These are phyloP conservation scores for Blastobotrys malaysiensis DNA, from an alignment of 1,139 yeast genomes.

Conservation along the genomic window DNA sequence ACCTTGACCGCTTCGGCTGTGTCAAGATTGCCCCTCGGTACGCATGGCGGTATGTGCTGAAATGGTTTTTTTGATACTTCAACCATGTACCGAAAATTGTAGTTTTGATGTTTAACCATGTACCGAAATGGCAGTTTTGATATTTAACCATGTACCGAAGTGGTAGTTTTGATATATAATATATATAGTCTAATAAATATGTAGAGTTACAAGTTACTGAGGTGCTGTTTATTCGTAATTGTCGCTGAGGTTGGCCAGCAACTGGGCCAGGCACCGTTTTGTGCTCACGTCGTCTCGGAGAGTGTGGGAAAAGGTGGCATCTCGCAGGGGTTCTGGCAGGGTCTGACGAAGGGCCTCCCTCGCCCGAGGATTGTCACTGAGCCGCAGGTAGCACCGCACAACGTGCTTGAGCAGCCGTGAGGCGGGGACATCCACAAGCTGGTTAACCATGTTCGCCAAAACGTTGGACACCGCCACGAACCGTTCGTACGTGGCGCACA, in stretches of 20 bases:
- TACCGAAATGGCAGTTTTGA: too few species aligned
- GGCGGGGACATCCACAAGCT: conserved; percentile 61
- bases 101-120: too few species aligned
- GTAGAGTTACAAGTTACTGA: neutral
- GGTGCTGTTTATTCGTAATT: conserved; percentile 26
- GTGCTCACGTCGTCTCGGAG: conserved; percentile 86
- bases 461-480: conserved; percentile 93
- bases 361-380: conserved; percentile 87
- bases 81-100: too few species aligned
- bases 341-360: conserved; percentile 79
- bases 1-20: too few species aligned
- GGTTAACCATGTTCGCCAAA: conserved; percentile 82
- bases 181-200: neutral
- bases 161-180: too few species aligned
- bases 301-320: conserved; percentile 79
- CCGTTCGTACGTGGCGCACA: conserved; percentile 92
- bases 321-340: conserved; percentile 81
- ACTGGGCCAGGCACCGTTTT: conserved; percentile 78
- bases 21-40: too few species aligned
- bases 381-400: conserved; percentile 84
- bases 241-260: conserved; percentile 61
- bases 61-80: too few species aligned
- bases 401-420: conserved; percentile 88
- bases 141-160: too few species aligned
- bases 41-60: too few species aligned